These are phyloP conservation scores for Emericellopsis atlantica DNA, from an alignment of 2,329 filamentous ascomycete species.

Conservation along the genomic window DNA sequence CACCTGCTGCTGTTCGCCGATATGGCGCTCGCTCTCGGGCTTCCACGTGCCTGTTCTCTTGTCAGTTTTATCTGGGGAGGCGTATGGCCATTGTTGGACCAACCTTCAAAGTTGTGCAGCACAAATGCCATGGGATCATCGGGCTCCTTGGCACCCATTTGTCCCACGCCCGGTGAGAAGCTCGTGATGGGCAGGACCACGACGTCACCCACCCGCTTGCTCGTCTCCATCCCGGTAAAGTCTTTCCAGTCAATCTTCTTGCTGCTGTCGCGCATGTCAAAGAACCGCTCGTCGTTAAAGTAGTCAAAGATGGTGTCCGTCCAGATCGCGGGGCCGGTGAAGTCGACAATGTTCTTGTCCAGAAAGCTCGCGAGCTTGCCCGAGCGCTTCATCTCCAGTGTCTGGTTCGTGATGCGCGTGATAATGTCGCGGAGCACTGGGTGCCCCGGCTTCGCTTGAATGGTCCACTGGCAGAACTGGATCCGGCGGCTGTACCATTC, in stretches of 20 bases:
- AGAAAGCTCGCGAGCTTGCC: slow-evolving; percentile 47
- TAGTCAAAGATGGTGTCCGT: slow-evolving; percentile 87
- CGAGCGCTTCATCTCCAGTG: slow-evolving; percentile 57
- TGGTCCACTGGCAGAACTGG: slow-evolving; percentile 99
- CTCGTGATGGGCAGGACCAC: slow-evolving; percentile 91
- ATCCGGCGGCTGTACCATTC: slow-evolving; percentile 94
- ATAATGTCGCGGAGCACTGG: slow-evolving; percentile 84
- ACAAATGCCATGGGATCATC: slow-evolving; percentile 97
- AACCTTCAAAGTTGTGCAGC: slow-evolving; percentile 92
- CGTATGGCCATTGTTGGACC: slow-evolving; percentile 11
- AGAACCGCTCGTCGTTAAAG: slow-evolving; percentile 84
- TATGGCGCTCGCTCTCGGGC: slow-evolving; percentile 57
- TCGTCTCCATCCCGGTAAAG: slow-evolving; percentile 74
- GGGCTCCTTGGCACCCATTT: slow-evolving; percentile 81
- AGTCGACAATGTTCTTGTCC: slow-evolving; percentile 75
- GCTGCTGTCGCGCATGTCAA: slow-evolving; percentile 60
- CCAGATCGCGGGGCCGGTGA: slow-evolving; percentile 90
- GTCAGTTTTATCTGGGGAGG: not conserved
- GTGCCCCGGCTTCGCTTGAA: slow-evolving; percentile 89
- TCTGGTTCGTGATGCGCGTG: slow-evolving; percentile 70
- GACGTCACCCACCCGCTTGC: slow-evolving; percentile 86
- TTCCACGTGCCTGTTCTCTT: slow-evolving; percentile 55
- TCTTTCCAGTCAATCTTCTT: slow-evolving; percentile 73
- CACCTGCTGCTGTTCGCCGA: slow-evolving; percentile 32
- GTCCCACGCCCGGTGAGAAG: slow-evolving; percentile 87